Percentiles rank a stretch among this genome's conserved stretches.
Evolutionary conservation across 345 rosid species (phyloP).

Genomic region (Acer campestre): DNA sequence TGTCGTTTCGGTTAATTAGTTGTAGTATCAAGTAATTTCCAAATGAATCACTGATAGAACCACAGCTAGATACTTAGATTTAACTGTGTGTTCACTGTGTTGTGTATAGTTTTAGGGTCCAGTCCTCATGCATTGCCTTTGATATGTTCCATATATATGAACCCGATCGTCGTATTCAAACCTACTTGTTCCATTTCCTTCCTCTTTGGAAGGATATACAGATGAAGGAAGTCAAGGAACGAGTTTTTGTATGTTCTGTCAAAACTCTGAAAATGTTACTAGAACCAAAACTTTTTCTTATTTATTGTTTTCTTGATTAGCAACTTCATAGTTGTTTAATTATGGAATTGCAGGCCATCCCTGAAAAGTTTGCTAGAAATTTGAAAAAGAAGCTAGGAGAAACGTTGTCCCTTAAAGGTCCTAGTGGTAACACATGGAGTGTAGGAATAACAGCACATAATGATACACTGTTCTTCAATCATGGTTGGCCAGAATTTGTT

Average conservation of each 20-base stretch:
- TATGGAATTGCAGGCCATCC: slow-evolving; percentile 53
- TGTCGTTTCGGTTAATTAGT: background rate
- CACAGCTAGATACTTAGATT: background rate
- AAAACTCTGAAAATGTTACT: background rate
- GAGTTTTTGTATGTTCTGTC: background rate
- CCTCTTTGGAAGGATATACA: background rate
- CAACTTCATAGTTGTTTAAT: background rate
- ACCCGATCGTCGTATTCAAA: background rate
- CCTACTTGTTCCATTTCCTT: background rate
- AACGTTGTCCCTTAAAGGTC: slow-evolving; percentile 63
- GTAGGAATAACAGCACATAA: slow-evolving; percentile 45
- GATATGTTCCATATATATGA: background rate
- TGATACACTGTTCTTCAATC: slow-evolving; percentile 41
- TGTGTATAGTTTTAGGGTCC: too few species aligned
- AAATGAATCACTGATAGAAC: background rate
- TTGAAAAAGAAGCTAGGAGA: slow-evolving; percentile 56
- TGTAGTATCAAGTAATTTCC: background rate
- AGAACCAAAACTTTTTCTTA: background rate
- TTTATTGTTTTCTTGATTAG: background rate
- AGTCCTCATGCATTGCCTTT: background rate
- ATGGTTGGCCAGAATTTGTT: slow-evolving; percentile 71
- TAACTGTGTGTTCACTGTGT: too few species aligned
- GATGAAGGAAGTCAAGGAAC: background rate
- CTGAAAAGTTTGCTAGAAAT: slow-evolving; percentile 51
- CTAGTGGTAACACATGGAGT: slow-evolving; percentile 59